Evolutionary conservation across 192 early-diverging fungal species (phyloP).

Genomic region (Ambispora gerdemannii): DNA sequence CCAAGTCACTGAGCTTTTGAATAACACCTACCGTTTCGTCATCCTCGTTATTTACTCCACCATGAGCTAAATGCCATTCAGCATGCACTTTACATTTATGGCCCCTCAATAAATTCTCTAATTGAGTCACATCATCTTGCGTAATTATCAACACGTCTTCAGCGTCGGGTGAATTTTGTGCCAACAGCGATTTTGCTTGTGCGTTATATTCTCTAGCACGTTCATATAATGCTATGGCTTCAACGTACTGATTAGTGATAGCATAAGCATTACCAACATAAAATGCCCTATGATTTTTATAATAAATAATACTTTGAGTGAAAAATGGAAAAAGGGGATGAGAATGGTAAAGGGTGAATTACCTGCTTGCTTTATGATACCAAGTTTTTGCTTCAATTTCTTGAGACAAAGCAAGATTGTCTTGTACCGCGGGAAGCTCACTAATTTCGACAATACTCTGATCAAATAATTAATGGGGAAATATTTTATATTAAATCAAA

Average conservation of each 20-base stretch:
- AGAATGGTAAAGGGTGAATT: background rate
- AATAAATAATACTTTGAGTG: too few relatives aligned
- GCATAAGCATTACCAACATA: slow-evolving; percentile 55
- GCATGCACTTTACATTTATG: slow-evolving; percentile 56
- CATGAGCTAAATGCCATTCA: slow-evolving; percentile 47
- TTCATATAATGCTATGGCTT: slow-evolving; percentile 60
- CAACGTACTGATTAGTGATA: slow-evolving; percentile 39
- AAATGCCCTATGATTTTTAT: slow-evolving; percentile 46
- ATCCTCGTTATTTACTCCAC: slow-evolving; percentile 34
- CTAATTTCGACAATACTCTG: slow-evolving; percentile 54
- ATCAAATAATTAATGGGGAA: too few relatives aligned
- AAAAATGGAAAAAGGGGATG: background rate
- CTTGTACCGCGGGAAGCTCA: slow-evolving; percentile 52
- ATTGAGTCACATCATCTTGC: slow-evolving; percentile 35
- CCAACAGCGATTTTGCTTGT: slow-evolving; percentile 46
- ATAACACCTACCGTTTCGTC: slow-evolving; percentile 37
- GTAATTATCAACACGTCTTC: slow-evolving; percentile 45
- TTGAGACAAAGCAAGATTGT: slow-evolving; percentile 43
- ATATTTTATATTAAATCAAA: too few relatives aligned
- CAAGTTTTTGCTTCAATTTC: slow-evolving; percentile 48
- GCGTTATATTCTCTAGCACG: slow-evolving; percentile 52
- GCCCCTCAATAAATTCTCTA: slow-evolving; percentile 48
- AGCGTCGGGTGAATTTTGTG: slow-evolving; percentile 32
- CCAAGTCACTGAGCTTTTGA: slow-evolving; percentile 42
- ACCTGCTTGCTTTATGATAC: slow-evolving; percentile 61